These are phyloP conservation scores for Linnemannia zychae DNA, from an alignment of 192 early-diverging fungal species.

Conservation along the genomic window DNA sequence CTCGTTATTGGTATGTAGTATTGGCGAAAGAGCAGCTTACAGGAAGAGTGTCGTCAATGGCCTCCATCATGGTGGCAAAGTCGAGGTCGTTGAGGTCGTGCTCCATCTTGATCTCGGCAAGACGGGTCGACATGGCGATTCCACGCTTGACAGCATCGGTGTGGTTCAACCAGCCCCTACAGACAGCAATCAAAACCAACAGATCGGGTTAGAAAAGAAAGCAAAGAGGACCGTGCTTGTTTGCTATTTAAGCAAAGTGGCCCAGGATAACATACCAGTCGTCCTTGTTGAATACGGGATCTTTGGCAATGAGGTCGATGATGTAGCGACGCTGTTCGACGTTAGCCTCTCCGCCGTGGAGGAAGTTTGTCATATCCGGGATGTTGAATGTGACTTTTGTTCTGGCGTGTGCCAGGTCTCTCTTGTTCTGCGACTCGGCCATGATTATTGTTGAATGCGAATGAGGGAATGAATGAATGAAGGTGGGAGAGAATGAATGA, in stretches of 20 bases:
- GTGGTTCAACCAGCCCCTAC: slow-evolving; percentile 33
- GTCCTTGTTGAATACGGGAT: slow-evolving; percentile 36
- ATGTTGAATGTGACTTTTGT: slow-evolving; percentile 75
- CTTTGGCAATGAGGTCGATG: slow-evolving; percentile 25
- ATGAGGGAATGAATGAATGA: not conserved
- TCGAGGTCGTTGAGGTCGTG: slow-evolving; percentile 31
- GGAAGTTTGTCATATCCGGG: slow-evolving; percentile 76
- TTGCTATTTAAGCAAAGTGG: not conserved
- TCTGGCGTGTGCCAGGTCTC: slow-evolving; percentile 74
- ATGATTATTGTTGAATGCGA: not conserved
- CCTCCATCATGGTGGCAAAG: slow-evolving; percentile 32
- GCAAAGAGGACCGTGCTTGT: not conserved
- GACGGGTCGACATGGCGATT: slow-evolving; percentile 32
- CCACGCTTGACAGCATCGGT: slow-evolving; percentile 38
- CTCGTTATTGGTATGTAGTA: not conserved
- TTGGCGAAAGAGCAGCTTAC: not conserved
- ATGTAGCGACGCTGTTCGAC: slow-evolving; percentile 31
- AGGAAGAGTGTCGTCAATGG: slow-evolving; percentile 23
- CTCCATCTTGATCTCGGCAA: slow-evolving; percentile 39
- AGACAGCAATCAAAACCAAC: not conserved
- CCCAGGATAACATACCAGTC: slow-evolving; percentile 15
- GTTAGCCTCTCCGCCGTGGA: slow-evolving; percentile 70
- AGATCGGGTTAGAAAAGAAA: not conserved
- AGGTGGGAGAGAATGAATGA: not conserved
- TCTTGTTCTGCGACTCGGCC: slow-evolving; percentile 36